Evolutionary conservation across 1,139 yeast species (phyloP).

Genomic region (Meyerozyma guilliermondii): DNA sequence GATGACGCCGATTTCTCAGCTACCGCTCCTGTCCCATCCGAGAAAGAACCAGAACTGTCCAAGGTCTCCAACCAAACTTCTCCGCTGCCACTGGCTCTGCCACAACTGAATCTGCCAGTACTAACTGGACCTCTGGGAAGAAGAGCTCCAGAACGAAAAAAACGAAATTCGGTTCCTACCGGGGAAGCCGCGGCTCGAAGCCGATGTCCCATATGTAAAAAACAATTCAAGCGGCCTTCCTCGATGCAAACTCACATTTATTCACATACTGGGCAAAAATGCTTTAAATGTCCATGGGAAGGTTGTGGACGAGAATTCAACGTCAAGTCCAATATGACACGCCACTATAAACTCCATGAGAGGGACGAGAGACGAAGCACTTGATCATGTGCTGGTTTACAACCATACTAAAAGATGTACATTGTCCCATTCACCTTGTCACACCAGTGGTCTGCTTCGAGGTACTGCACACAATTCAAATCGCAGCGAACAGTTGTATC

Average conservation of each 20-base stretch:
- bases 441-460: background rate
- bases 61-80: background rate
- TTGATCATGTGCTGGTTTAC: background rate
- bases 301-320: constrained; percentile 69
- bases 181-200: constrained; percentile 32
- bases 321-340: constrained; percentile 74
- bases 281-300: constrained; percentile 61
- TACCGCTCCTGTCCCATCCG: background rate
- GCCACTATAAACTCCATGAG: constrained; percentile 68
- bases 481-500: too few relatives aligned
- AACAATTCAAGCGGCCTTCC: constrained; percentile 76
- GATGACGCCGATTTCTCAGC: background rate
- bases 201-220: constrained; percentile 65
- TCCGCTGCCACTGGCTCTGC: background rate
- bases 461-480: background rate
- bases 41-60: background rate
- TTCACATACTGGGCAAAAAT: constrained; percentile 85
- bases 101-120: background rate
- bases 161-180: constrained; percentile 7
- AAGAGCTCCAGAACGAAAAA: background rate
- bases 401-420: too few relatives aligned
- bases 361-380: constrained; percentile 17
- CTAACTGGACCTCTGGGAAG: background rate
- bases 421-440: background rate
- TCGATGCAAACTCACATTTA: constrained; percentile 76